Evolutionary conservation across 345 rosid genomes (phyloP).

Genomic region (Durio zibethinus): DNA sequence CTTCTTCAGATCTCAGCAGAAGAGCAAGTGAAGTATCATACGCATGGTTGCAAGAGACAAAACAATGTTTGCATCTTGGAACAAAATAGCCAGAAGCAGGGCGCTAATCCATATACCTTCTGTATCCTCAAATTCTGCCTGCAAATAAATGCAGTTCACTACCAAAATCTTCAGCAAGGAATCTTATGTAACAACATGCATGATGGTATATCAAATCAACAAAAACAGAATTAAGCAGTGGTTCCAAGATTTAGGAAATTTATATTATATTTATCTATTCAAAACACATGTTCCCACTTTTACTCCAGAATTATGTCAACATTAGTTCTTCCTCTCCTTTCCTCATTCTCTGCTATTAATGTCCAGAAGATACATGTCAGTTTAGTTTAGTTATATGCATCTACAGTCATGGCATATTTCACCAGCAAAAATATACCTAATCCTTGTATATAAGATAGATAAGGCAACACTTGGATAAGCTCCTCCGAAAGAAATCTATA

Average conservation of each 20-base stretch:
- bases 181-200: not conserved
- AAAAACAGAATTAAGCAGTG: not conserved
- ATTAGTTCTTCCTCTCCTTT: not conserved
- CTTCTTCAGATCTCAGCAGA: too few relatives aligned
- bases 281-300: not conserved
- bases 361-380: not conserved
- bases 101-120: conserved; percentile 81
- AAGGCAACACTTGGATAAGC: not conserved
- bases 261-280: not conserved
- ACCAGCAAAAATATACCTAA: not conserved
- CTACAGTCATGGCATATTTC: not conserved
- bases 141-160: conserved; percentile 16
- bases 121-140: conserved; percentile 65
- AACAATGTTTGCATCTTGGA: conserved; percentile 60
- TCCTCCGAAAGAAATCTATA: not conserved
- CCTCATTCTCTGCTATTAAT: not conserved
- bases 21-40: conserved; percentile 8
- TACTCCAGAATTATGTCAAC: not conserved
- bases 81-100: conserved; percentile 70
- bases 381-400: not conserved
- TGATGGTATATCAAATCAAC: not conserved
- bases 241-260: not conserved
- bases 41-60: conserved; percentile 57
- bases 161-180: conserved; percentile 1
- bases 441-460: not conserved